A percentile compares a stretch with the other conserved stretches of the same genome.
These are phyloP conservation scores for Uronychia binucleata DNA, from an alignment of 73 alveolate genomes.

Conservation along the genomic window DNA sequence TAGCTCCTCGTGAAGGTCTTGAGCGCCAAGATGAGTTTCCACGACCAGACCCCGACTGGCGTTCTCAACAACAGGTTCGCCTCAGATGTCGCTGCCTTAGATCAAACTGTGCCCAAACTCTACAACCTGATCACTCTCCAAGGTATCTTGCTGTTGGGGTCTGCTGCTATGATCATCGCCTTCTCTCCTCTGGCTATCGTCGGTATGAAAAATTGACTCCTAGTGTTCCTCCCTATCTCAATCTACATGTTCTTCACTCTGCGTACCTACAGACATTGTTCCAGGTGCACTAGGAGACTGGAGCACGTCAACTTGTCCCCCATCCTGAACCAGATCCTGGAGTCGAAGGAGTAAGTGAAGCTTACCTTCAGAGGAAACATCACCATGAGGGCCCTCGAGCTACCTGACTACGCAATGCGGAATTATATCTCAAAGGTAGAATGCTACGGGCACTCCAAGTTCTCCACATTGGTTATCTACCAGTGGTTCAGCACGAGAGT, in stretches of 20 bases:
- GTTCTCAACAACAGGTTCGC: constrained; percentile 87
- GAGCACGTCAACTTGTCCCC: neutral
- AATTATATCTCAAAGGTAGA: neutral
- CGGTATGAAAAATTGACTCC: neutral
- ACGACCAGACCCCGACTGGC: constrained; percentile 86
- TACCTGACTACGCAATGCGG: too few relatives aligned
- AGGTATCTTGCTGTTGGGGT: too few relatives aligned
- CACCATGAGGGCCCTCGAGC: too few relatives aligned
- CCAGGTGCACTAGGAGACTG: neutral
- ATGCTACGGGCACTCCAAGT: neutral
- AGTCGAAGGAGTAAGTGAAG: neutral
- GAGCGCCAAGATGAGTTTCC: neutral
- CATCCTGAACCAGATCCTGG: neutral
- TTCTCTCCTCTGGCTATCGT: neutral
- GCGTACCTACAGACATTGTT: neutral
- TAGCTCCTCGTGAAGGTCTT: neutral
- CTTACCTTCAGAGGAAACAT: neutral
- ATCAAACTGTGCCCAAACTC: constrained; percentile 1
- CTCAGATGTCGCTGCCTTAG: constrained; percentile 77
- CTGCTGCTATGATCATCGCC: neutral
- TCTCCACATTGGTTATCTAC: neutral
- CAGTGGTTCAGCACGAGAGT: neutral
- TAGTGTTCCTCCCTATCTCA: neutral
- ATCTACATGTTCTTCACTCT: neutral
- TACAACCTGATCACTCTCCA: neutral